These are phyloP conservation scores for Xerocomellus intermedius DNA, from an alignment of 768 basidiomycete genomes.

Conservation along the genomic window DNA sequence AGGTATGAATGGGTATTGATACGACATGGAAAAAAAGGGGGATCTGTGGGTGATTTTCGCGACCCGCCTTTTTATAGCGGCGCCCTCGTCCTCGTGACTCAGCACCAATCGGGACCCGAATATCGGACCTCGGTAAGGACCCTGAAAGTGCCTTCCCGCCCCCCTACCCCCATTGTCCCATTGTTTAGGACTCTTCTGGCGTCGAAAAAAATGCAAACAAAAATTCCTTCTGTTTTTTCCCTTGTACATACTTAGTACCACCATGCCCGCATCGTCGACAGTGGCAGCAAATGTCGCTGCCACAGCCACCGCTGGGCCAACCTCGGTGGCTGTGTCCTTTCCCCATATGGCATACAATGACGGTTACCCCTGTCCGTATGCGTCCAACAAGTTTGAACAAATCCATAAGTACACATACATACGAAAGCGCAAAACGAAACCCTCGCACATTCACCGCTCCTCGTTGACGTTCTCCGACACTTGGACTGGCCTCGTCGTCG, in stretches of 20 bases:
- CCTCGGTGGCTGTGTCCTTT: neutral
- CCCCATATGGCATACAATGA: neutral
- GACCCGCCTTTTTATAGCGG: conserved; percentile 33
- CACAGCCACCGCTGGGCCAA: neutral
- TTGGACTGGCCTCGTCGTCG: conserved; percentile 25
- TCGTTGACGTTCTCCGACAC: conserved; percentile 16
- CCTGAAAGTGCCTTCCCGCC: conserved; percentile 6
- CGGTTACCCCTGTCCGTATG: neutral
- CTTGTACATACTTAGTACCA: no score
- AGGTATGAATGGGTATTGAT: conserved; percentile 44
- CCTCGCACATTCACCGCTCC: neutral
- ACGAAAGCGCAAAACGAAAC: neutral
- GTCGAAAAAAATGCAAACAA: no score
- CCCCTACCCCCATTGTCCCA: neutral
- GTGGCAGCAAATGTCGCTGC: neutral
- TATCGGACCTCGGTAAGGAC: conserved; percentile 4
- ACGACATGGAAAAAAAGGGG: conserved; percentile 46
- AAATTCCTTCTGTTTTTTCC: no score
- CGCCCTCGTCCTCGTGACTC: conserved; percentile 22
- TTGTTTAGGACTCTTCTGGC: neutral
- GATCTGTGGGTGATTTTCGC: conserved; percentile 16
- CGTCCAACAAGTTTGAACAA: no score
- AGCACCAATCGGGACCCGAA: conserved; percentile 21
- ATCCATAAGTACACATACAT: neutral
- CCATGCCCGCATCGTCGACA: no score